Percentiles rank a stretch among this genome's conserved stretches.
Evolutionary conservation across 345 rosid genomes (phyloP).

Genomic region (Physaria fendleri): DNA sequence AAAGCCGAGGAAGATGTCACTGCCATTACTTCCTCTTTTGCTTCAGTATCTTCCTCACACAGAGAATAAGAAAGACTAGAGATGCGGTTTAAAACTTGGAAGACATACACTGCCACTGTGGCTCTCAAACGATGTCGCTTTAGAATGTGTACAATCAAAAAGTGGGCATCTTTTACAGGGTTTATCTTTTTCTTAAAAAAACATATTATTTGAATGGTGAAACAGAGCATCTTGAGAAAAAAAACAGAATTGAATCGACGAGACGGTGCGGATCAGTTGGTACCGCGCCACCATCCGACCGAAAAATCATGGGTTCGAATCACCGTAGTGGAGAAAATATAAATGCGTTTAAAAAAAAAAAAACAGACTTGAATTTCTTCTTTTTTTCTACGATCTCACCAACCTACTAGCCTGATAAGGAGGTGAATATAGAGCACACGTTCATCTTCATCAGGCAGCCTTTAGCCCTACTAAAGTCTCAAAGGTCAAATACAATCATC

Average conservation of each 20-base stretch:
- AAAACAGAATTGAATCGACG: too few relatives aligned
- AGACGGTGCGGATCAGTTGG: too few relatives aligned
- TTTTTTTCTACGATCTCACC: conserved; percentile 17
- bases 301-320: too few relatives aligned
- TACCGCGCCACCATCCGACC: too few relatives aligned
- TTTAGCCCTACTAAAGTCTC: conserved; percentile 7
- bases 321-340: too few relatives aligned
- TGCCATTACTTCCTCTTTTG: conserved; percentile 20
- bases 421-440: conserved; percentile 20
- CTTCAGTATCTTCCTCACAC: conserved; percentile 3
- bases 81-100: conserved; percentile 9
- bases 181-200: neutral
- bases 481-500: conserved; percentile 20
- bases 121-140: conserved; percentile 4
- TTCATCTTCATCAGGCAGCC: conserved; percentile 14
- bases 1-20: conserved; percentile 44
- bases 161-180: neutral
- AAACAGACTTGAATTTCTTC: too few relatives aligned
- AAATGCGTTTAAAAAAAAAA: too few relatives aligned
- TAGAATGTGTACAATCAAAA: neutral
- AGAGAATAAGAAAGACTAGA: neutral
- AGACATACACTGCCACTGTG: neutral
- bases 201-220: conserved; percentile 1
- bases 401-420: conserved; percentile 11
- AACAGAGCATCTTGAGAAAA: conserved; percentile 9